Conservation (phyloP, 2,329 filamentous ascomycete genomes). For the Fusarium foetens region DNA sequence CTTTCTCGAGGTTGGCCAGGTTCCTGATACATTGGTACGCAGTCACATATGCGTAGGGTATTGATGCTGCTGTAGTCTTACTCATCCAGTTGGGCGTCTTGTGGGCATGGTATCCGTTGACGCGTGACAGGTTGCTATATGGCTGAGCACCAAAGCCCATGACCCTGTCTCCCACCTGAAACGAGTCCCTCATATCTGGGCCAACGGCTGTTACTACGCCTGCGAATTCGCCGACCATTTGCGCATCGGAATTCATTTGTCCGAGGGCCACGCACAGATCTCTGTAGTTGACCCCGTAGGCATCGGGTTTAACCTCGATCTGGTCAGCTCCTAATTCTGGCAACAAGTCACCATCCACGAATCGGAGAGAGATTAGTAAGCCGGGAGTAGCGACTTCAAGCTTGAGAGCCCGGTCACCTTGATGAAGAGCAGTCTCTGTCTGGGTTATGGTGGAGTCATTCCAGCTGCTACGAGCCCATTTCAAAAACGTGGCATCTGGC, state of each 20-base stretch:
- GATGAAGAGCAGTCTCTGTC: background rate
- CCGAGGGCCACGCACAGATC: background rate
- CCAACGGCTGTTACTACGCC: background rate
- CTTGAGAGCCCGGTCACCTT: background rate
- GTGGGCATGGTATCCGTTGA: constrained; percentile 2
- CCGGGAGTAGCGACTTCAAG: background rate
- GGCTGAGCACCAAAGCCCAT: constrained; percentile 13
- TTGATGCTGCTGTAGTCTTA: background rate
- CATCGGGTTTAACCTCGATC: background rate
- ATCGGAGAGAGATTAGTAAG: background rate
- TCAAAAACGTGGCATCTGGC: background rate
- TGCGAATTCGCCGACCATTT: background rate
- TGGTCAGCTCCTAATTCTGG: background rate
- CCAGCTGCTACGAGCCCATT: constrained; percentile 7
- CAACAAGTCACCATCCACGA: background rate
- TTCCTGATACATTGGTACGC: constrained; percentile 7
- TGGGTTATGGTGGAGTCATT: background rate
- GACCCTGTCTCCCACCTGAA: background rate
- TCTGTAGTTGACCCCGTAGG: constrained; percentile 1
- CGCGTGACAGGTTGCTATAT: background rate
- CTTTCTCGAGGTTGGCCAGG: background rate
- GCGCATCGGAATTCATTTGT: background rate
- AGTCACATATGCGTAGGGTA: background rate
- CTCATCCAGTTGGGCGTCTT: background rate
- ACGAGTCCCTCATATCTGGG: background rate